Base-by-base conservation (phyloP, 1,139 yeast genomes). In the Protomyces inundatus region DNA sequence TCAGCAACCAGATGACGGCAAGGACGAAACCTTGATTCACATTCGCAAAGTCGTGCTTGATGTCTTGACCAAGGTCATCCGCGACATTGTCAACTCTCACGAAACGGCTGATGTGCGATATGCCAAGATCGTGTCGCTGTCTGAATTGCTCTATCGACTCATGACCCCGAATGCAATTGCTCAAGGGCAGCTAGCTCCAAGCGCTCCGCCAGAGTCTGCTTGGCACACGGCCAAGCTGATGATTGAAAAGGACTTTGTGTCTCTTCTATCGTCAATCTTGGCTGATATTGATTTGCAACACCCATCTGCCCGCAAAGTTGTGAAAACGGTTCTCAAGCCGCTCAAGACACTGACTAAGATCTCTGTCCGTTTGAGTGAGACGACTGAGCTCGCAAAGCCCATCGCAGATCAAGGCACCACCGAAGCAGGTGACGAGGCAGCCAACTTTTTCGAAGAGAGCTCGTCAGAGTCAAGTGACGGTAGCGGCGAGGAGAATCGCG, bases 21-120 rank as follows among this genome's bases (percentile, higher is more conserved):
- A 42, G 4, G 48, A 42, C 12, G 48, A 42, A 5, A 42, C 32
- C 48, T 30, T 42, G 30, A 23, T 14, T 6, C 48, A 42, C 16
- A 84, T 90, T 45, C 78, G 97, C 64, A 86, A 85, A 69, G 88
- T 86, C 71, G 82, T 88, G 7, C 82, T 85, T 37, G 97, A 90
- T 68, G 79, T 86, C 0, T 73, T 89, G n/a, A 78, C 83, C 48
- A 87, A 84, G 69, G 84, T 81, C 1, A 72, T 88, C 56, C 82
- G 79, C 62, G 93, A 87, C 6, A 72, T 77, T 2, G 67, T 73
- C 0, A 71, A 77, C 1, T 69, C 77, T 0, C 70, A 71, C 1
- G 74, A 73, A n/a, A 65, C 71, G 4, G 73, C 80, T 4, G 76
- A 77, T 34, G 70, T 71, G 1, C 77, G 82, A 39, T 85, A 85